Evolutionary conservation across 371 early-diverging fungal species (phyloP).

Genomic region (Basidiobolus heterosporus): DNA sequence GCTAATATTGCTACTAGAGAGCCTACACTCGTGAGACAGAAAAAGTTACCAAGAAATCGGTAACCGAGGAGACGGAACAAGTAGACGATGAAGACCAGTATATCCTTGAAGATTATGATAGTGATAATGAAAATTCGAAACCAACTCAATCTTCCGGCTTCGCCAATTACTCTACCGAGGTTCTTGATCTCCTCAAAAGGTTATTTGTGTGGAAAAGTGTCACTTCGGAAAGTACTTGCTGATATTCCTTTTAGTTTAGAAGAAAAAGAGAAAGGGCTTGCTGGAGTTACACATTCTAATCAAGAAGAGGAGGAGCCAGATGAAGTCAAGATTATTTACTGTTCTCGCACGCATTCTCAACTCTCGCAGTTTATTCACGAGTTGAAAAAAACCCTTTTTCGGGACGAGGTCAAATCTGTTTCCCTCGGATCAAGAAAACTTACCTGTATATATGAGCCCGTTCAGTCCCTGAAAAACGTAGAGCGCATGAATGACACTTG

Average conservation of each 20-base stretch:
- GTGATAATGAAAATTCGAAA: background rate
- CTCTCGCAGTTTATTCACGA: conserved; percentile 80
- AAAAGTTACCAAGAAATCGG: background rate
- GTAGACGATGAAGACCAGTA: background rate
- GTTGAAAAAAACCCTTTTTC: conserved; percentile 61
- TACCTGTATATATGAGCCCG: conserved; percentile 59
- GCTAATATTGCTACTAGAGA: too few species aligned
- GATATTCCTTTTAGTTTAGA: background rate
- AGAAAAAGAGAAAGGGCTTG: background rate
- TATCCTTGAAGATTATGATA: background rate
- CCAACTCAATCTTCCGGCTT: background rate
- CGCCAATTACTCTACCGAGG: background rate
- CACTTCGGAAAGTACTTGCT: conserved; percentile 1
- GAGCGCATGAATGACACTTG: conserved; percentile 59
- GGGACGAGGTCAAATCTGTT: conserved; percentile 32
- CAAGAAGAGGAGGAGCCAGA: conserved; percentile 19
- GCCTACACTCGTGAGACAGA: background rate
- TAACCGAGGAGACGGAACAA: background rate
- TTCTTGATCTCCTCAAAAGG: conserved; percentile 1
- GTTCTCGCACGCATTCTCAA: conserved; percentile 88
- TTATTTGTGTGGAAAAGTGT: background rate
- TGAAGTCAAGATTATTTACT: conserved; percentile 42
- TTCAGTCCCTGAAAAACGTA: conserved; percentile 26
- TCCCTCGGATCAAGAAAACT: conserved; percentile 74
- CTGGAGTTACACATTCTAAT: conserved; percentile 4